Evolutionary conservation across 1,284 basidiomycete genomes (phyloP), one percentile per base, ranked within the genome.

Genomic region (Ganoderma boninense): DNA sequence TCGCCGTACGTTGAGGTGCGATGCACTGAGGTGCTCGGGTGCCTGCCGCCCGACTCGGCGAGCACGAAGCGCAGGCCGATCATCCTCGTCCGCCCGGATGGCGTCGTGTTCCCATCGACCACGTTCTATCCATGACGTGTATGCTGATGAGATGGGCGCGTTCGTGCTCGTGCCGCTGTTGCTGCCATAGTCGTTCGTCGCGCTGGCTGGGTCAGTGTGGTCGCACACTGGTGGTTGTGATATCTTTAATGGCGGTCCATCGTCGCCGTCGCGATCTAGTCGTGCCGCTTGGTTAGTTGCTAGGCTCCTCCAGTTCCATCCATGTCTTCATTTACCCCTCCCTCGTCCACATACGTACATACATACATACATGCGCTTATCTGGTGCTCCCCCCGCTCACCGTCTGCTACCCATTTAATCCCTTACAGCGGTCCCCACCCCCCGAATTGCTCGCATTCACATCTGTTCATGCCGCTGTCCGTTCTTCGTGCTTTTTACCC

Each of bases 61-160:
- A 82, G 85, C 67, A 80, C 84, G 70, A 93, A 92, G 82, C 88
- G 90, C 65, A 86, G 93, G 61, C 94, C 95, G 6, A 90, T 98
- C 72, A 88, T 96, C 74, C 88, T 98, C 73, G 92, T 97, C 70
- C 89, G 96, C 69, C 89, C 91, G 10, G 97, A 98, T 78, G 97
- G 97, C 38, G 89, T 97, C 73, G 92, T 98, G 72, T 94, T 97
- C 85, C 97, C 97, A 4, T 97, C 95, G n/a, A 90, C 85, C 76
- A 87, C 92, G 64, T 88, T 90, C 85, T 97, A 96, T 87, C 94
- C 95, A 56, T 94, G 74, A 75, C 67, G 49, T 16, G 32, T 29
- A n/a, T 18, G 14, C 26, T 23, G 32, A 5, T 43, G 46, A 32
- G 49, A 35, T n/a, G 26, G n/a, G 32, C n/a, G 56, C 14, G 35